Percentiles rank a stretch among this genome's conserved stretches.
These are phyloP conservation scores for Ogataea chonburiensis DNA, from an alignment of 805 yeast species.

Conservation along the genomic window DNA sequence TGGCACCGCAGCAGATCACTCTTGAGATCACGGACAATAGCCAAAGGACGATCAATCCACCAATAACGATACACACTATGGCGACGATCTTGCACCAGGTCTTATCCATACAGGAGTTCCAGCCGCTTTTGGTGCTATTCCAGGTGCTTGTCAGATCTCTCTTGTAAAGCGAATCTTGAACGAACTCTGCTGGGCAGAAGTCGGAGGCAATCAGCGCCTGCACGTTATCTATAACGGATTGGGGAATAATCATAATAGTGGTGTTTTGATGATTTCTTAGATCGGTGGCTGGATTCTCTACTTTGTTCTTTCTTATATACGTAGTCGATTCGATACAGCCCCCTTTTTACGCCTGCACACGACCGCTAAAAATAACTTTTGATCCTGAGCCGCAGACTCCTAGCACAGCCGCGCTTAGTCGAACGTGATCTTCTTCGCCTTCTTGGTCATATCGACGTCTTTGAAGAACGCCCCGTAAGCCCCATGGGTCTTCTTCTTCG, in stretches of 20 bases:
- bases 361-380: slow-evolving; percentile 4
- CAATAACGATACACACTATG: slow-evolving; percentile 67
- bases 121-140: slow-evolving; percentile 29
- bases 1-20: slow-evolving; percentile 58
- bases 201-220: slow-evolving; percentile 12
- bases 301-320: background rate
- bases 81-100: slow-evolving; percentile 73
- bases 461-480: slow-evolving; percentile 98
- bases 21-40: slow-evolving; percentile 52
- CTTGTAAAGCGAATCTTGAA: slow-evolving; percentile 15
- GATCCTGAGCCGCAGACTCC: no score
- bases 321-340: slow-evolving; percentile 11
- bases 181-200: slow-evolving; percentile 24
- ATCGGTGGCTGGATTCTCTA: slow-evolving; percentile 2
- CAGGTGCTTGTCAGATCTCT: slow-evolving; percentile 13
- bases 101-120: slow-evolving; percentile 83
- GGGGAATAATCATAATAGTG: slow-evolving; percentile 22
- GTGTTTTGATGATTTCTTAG: background rate
- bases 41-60: slow-evolving; percentile 54
- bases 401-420: no score
- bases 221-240: slow-evolving; percentile 21
- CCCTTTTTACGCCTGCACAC: slow-evolving; percentile 13
- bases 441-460: slow-evolving; percentile 80
- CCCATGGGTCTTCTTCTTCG: slow-evolving; percentile 94
- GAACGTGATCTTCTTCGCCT: slow-evolving; percentile 89